These are phyloP conservation scores for Diaporthe aspalathi DNA, from an alignment of 2,329 filamentous ascomycete genomes.

Conservation along the genomic window DNA sequence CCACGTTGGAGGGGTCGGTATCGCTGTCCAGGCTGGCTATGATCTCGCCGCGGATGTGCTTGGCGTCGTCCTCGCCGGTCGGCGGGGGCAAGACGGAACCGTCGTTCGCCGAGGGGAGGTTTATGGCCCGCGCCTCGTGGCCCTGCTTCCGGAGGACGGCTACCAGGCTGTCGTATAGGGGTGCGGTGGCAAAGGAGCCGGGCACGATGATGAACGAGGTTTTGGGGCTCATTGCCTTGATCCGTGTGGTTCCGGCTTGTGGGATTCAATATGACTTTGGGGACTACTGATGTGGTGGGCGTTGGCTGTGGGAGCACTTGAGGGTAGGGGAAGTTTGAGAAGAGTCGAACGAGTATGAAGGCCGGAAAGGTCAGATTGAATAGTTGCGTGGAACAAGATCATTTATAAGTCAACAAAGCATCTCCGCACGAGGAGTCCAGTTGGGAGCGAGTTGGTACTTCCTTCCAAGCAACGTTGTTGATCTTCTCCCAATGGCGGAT, in stretches of 20 bases:
- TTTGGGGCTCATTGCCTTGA: not conserved
- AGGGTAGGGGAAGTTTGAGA: not conserved
- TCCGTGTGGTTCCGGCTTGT: not conserved
- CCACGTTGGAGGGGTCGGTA: slow-evolving; percentile 42
- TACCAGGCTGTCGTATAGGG: slow-evolving; percentile 30
- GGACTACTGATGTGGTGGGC: no score
- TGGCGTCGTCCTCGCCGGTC: slow-evolving; percentile 40
- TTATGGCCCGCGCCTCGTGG: slow-evolving; percentile 21
- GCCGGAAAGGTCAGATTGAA: no score
- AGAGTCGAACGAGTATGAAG: not conserved
- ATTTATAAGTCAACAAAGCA: not conserved
- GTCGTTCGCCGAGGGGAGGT: slow-evolving; percentile 40
- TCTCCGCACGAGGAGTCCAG: not conserved
- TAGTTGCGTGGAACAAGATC: no score
- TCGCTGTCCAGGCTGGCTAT: slow-evolving; percentile 41
- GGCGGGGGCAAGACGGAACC: slow-evolving; percentile 36
- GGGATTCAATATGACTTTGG: no score
- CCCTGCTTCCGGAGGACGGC: slow-evolving; percentile 18
- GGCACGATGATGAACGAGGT: slow-evolving; percentile 35
- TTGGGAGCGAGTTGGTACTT: not conserved
- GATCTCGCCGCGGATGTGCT: slow-evolving; percentile 35
- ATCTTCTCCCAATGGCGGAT: not conserved
- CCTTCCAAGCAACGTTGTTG: no score
- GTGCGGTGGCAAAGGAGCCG: slow-evolving; percentile 33
- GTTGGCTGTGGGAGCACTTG: no score